Evolutionary conservation across 106 monocot species (phyloP).

Genomic region (Dioscorea dumetorum): DNA sequence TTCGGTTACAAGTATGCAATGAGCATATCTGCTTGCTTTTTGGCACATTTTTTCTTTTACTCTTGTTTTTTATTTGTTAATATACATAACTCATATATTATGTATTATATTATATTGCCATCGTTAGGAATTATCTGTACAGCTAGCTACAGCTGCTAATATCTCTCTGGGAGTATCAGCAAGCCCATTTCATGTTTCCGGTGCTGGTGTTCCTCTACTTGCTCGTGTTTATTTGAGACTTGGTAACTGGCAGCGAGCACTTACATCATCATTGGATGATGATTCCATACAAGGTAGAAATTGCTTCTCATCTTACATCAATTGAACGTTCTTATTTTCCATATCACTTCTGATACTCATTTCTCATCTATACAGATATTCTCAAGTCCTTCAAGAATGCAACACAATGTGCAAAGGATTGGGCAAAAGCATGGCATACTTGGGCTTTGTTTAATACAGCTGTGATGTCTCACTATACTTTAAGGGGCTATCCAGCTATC

Average conservation of each 20-base stretch:
- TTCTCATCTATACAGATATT: slow-evolving; percentile 48
- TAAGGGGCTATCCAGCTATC: slow-evolving; percentile 47
- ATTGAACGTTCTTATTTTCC: background rate
- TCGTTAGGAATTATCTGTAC: slow-evolving; percentile 66
- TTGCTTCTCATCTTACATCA: background rate
- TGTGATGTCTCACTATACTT: slow-evolving; percentile 90
- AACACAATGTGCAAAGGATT: slow-evolving; percentile 65
- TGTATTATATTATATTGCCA: slow-evolving; percentile 2
- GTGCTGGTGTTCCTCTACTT: slow-evolving; percentile 60
- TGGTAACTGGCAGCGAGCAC: slow-evolving; percentile 83
- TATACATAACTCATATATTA: background rate
- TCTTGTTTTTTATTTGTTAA: slow-evolving; percentile 3
- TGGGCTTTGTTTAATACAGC: slow-evolving; percentile 99
- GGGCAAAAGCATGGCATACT: slow-evolving; percentile 96
- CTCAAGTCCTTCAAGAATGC: slow-evolving; percentile 74
- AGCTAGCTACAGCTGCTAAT: slow-evolving; percentile 51
- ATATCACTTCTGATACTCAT: background rate
- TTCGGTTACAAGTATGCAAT: slow-evolving; percentile 60
- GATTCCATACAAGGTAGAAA: slow-evolving; percentile 68
- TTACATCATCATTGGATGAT: slow-evolving; percentile 90
- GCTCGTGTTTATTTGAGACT: slow-evolving; percentile 92
- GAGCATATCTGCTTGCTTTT: slow-evolving; percentile 5
- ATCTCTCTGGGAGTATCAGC: slow-evolving; percentile 18
- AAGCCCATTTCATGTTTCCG: slow-evolving; percentile 18
- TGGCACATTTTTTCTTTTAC: background rate